Conservation (phyloP, 2,329 filamentous ascomycete species). For the Bertia moriformis region DNA sequence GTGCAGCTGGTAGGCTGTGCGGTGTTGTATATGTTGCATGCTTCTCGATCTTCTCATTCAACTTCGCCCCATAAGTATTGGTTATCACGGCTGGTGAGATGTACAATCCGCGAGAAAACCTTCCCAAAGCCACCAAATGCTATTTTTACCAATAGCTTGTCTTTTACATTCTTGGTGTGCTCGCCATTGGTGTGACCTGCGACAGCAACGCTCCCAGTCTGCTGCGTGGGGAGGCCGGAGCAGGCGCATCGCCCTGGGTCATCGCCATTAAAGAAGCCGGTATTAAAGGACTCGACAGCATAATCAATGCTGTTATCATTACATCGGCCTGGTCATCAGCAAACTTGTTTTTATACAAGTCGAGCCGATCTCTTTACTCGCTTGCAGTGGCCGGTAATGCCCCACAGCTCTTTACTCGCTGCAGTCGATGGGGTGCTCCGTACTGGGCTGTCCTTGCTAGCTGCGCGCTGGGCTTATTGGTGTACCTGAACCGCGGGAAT, state of each 20-base stretch:
- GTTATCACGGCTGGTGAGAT: neutral
- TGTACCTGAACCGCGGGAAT: constrained; percentile 49
- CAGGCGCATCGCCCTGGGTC: constrained; percentile 2
- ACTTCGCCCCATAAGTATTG: no score
- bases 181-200: constrained; percentile 10
- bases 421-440: constrained; percentile 33
- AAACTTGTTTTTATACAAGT: constrained; percentile 12
- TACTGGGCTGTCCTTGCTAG: constrained; percentile 7
- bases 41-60: no score
- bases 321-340: constrained; percentile 30
- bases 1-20: no score
- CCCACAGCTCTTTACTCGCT: constrained; percentile 29
- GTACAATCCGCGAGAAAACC: neutral
- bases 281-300: constrained; percentile 15
- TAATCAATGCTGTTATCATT: constrained; percentile 32
- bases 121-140: neutral
- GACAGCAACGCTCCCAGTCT: neutral
- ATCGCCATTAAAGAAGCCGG: constrained; percentile 1
- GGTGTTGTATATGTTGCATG: no score
- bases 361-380: constrained; percentile 20
- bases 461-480: constrained; percentile 43
- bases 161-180: neutral
- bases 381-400: constrained; percentile 31
- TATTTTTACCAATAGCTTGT: neutral
- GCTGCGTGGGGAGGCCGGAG: neutral